These are phyloP conservation scores for Tetrastigma voinierianum DNA, from an alignment of 164 flowering plant genomes.

Conservation along the genomic window DNA sequence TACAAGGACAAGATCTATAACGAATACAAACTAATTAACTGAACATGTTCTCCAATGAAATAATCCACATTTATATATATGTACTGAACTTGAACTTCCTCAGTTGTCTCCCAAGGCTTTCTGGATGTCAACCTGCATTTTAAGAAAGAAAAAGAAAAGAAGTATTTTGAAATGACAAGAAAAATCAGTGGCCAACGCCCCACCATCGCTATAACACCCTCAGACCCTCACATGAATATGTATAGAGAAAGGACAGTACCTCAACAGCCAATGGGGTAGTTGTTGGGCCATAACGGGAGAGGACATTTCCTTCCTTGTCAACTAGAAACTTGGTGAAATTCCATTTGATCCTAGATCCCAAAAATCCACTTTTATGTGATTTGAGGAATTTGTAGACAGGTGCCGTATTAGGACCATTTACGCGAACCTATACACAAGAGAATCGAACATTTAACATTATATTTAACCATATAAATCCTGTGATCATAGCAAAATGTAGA, in stretches of 20 bases:
- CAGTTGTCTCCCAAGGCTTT: constrained; percentile 40
- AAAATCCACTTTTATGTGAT: constrained; percentile 36
- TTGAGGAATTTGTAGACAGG: constrained; percentile 81
- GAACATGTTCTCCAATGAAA: neutral
- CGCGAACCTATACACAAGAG: constrained; percentile 45
- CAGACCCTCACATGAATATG: neutral
- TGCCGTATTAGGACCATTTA: constrained; percentile 74
- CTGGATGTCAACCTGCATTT: constrained; percentile 43
- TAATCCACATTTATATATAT: neutral
- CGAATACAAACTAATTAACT: neutral
- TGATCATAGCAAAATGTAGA: too few species aligned
- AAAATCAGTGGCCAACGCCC: too few species aligned
- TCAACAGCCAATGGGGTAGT: constrained; percentile 58
- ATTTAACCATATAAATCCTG: too few species aligned
- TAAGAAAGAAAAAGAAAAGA: neutral
- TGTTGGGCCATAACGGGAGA: constrained; percentile 53
- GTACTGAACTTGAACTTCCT: neutral
- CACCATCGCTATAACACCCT: too few species aligned
- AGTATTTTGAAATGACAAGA: neutral
- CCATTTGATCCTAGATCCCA: constrained; percentile 79
- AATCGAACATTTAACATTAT: neutral
- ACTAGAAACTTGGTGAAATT: constrained; percentile 88
- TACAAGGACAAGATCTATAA: neutral
- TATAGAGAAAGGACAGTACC: constrained; percentile 35
- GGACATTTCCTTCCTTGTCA: constrained; percentile 62